Base-by-base conservation (phyloP, 257 asterid genomes). In the Asclepias syriaca region DNA sequence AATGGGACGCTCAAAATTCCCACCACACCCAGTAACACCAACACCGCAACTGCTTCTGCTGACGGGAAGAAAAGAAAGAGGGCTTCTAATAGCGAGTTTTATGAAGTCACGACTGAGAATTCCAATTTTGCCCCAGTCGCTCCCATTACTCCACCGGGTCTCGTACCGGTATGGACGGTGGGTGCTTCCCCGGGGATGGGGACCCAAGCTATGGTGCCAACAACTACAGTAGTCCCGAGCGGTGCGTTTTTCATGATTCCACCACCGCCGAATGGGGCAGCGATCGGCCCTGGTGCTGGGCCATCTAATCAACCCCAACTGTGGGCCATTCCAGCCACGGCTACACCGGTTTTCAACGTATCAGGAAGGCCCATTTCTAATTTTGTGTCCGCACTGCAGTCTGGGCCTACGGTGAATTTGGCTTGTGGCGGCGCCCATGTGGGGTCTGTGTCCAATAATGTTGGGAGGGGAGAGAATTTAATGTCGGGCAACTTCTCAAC, bases 291-390 rank as follows among this genome's bases (percentile, higher is more conserved):
- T 13, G 48, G 74, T 22, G 76, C 78, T 39, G 86, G 82, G 65
- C 79, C 86, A 56, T 66, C 87, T 2, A 79, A 73, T 72, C 88
- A 85, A 65, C 87, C 91, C 39, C 98, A 87, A 74, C 70, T 84
- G 75, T 92, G 98, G 98, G 95, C 96, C 76, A 76, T 87, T 15
- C 89, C 92, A 0, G 89, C 91, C n/a, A 69, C 90, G 2, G 85
- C 88, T 0, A 76, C 97, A 0, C 92, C 91, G 34, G 82, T 86
- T 22, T 88, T 78, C 80, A 83, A 73, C 73, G 78, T 85, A 39
- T 76, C 87, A 9, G 86, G 87, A 2, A 73, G 79, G 78, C 92
- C 96, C 19, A 61, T 85, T 64, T 71, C 85, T 18, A 88, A 77
- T 73, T 86, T 77, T 55, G 81, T 81, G 65, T 72, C 83, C 48